Conservation (phyloP, 148 eudicot species). For the Chenopodium album region DNA sequence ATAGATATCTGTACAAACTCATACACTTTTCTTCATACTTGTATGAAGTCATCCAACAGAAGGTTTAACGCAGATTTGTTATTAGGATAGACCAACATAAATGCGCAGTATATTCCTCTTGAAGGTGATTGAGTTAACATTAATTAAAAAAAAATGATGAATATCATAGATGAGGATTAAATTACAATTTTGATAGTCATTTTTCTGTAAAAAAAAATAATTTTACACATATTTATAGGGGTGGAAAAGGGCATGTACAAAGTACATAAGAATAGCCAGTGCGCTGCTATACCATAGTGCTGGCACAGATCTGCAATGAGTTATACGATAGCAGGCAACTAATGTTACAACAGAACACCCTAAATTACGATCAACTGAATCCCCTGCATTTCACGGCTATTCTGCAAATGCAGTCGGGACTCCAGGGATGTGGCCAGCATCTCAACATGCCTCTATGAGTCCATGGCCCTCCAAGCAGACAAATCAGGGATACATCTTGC, state of each 20-base stretch:
- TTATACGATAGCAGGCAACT: not conserved
- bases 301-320: not conserved
- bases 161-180: not conserved
- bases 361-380: slow-evolving; percentile 5
- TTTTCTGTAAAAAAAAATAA: not conserved
- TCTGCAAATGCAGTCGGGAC: not conserved
- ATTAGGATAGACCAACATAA: not conserved
- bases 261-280: not conserved
- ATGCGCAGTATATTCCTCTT: not conserved
- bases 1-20: too few species aligned
- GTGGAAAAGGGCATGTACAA: slow-evolving; percentile 1
- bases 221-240: not conserved
- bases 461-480: not conserved
- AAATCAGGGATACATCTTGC: not conserved
- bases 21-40: too few species aligned
- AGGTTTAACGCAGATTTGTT: not conserved
- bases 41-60: too few species aligned
- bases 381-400: not conserved
- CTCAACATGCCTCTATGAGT: not conserved
- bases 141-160: not conserved
- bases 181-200: not conserved
- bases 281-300: not conserved
- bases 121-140: not conserved
- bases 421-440: not conserved
- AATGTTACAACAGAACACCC: not conserved